Percentiles rank a stretch among this genome's conserved stretches.
phyloP scores from a whole-genome alignment of 768 basidiomycete species.

The Boletus huronensis region DNA sequence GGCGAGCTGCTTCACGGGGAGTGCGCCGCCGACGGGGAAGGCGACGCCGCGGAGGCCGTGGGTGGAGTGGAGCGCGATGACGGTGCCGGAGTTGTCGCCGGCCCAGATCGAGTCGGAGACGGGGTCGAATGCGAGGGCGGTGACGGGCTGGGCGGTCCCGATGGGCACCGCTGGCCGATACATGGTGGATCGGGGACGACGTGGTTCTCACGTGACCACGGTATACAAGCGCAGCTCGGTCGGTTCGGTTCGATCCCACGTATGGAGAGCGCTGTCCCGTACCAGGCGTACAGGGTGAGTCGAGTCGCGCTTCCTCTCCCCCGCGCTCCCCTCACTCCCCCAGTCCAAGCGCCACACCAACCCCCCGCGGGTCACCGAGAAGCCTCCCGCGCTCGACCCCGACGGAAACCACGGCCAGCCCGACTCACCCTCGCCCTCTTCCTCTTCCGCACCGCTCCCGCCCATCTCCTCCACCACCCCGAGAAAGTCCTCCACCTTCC shows the following conservation, averaged over 20 bases:
- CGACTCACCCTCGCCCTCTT: slow-evolving; percentile 5
- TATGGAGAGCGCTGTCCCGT: slow-evolving; percentile 35
- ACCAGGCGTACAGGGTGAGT: slow-evolving; percentile 51
- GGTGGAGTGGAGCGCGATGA: slow-evolving; percentile 64
- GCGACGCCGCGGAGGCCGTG: slow-evolving; percentile 65
- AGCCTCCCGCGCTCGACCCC: neutral
- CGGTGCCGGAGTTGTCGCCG: slow-evolving; percentile 67
- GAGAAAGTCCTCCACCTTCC: slow-evolving; percentile 48
- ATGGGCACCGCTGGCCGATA: slow-evolving; percentile 23
- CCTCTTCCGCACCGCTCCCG: slow-evolving; percentile 10
- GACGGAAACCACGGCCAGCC: slow-evolving; percentile 9
- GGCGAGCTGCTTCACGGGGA: slow-evolving; percentile 68
- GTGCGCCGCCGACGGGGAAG: slow-evolving; percentile 67
- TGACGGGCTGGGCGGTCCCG: slow-evolving; percentile 45
- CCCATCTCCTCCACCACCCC: neutral
- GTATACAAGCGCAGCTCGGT: too few species aligned
- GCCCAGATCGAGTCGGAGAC: slow-evolving; percentile 89
- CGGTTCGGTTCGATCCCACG: too few species aligned
- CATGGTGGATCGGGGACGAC: slow-evolving; percentile 6
- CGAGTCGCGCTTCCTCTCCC: too few species aligned
- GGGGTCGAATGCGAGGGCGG: slow-evolving; percentile 85
- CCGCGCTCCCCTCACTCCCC: neutral
- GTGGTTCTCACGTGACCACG: slow-evolving; percentile 16
- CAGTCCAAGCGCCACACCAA: slow-evolving; percentile 52
- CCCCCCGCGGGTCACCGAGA: slow-evolving; percentile 28